Base-by-base conservation (phyloP, 495 filamentous ascomycete genomes). In the Talaromyces adpressus region DNA sequence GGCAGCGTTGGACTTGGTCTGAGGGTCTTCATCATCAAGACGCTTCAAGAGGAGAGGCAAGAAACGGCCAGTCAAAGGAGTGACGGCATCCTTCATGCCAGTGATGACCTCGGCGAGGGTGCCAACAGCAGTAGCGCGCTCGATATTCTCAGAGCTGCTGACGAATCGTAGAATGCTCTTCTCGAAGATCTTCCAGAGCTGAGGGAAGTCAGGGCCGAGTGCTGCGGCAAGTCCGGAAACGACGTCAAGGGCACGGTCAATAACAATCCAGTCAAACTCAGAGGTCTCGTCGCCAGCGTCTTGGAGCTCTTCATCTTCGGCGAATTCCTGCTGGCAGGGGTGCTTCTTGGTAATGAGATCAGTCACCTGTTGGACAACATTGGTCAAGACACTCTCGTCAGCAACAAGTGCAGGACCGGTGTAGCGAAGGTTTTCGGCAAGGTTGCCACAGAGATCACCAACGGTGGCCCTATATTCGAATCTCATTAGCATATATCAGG, bases 211-310 rank as follows among this genome's bases (percentile, higher is more conserved):
- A 18, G 82, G 75, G 23, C 95, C 95, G 14, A 98, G 86, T 29
- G 90, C 93, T 39, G 83, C 84, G 18, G 93, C 86, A 30, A 98
- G 82, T 30, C 89, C 90, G 45, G 91, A 89, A 32, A 96, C 80
- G 39, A 93, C 90, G 65, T 98, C 94, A 64, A 98, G 82, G 14
- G 91, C 92, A 18, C 91, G 97, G 75, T 98, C 94, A 57, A 98
- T 89, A 52, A 95, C 87, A 27, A 96, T 84, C 94, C 94, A 98
- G 77, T 98, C 94, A 71, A 93, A 97, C 79, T 98, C 94, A 18
- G 94, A 93, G 18, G 87, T 89, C 70, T 94, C 92, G 36, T 93
- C 88, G 29, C 87, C 78, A 27, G 85, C 81, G 59, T 85, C 85
- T 41, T 85, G 76, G 36, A 86, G 80, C 66, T 91, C 89, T 47